Evolutionary conservation across 306 rosid genomes (phyloP).

Genomic region (Glycine tomentella): DNA sequence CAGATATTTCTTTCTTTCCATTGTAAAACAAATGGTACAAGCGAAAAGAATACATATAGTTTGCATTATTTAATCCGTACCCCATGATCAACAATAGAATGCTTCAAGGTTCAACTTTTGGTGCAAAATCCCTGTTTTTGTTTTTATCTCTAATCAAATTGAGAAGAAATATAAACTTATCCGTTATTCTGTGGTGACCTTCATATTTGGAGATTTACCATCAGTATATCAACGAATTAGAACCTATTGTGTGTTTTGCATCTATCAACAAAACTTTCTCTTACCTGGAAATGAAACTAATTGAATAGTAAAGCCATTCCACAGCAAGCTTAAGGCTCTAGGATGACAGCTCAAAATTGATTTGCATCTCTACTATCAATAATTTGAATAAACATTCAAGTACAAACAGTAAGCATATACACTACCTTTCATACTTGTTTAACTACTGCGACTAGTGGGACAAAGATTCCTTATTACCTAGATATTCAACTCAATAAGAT

Average conservation of each 20-base stretch:
- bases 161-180: background rate
- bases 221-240: background rate
- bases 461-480: background rate
- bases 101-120: background rate
- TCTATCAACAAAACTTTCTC: no score
- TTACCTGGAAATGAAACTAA: constrained; percentile 2
- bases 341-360: no score
- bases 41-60: background rate
- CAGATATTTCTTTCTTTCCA: background rate
- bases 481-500: constrained; percentile 19
- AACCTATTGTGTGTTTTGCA: no score
- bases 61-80: background rate
- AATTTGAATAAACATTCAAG: constrained; percentile 12
- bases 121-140: constrained; percentile 3
- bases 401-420: background rate
- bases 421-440: background rate
- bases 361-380: background rate
- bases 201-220: background rate
- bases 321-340: background rate
- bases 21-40: background rate
- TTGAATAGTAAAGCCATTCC: constrained; percentile 1
- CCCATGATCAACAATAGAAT: background rate
- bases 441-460: background rate
- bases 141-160: background rate
- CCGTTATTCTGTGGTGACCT: background rate